Evolutionary conservation across 768 basidiomycete genomes (phyloP), one percentile per base, ranked within the genome.

Genomic region (Crassisporium funariophilum): DNA sequence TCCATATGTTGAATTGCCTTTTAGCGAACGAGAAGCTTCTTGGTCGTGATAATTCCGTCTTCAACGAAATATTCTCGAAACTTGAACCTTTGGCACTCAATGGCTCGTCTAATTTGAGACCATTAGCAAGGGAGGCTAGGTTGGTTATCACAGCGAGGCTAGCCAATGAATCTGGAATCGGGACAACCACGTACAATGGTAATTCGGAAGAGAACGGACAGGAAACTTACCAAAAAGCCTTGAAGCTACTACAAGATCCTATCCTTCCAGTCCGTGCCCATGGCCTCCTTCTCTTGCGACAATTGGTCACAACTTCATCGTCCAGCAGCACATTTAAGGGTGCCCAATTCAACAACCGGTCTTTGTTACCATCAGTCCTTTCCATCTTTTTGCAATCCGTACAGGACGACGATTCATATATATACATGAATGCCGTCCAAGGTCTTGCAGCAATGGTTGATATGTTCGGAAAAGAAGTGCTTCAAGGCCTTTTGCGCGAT

Each of bases 241-340:
- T 98, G 13, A 88, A 85, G 53, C 78, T 95, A 19, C 71, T 98
- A 9, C 89, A 94, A 65, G 95, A 98, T 64, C 87, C 91, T 1
- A 82, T 95, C 25, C 75, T 98, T 8, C 95, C 95, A 16, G 94
- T 98, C 31, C 86, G 95, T 37, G 95, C 91, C 0, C 94, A 98
- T 61, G 95, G 95, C 5, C 73, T 98, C 2, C 72, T 91, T 27
- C 74, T 94, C 17, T 76, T 98, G 16, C 83, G 88, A 38, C 79
- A 91, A 50, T 79, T 98, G 19, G 83, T 94, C 15, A n/a, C n/a
- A n/a, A 71, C 76, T 17, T 67, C 76, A 15, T 49, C 56, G 4
- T 49, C 53, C 16, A 49, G 53, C n/a, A n/a, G n/a, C 2, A n/a
- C 11, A 31, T 11, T 3, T 21, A 44, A 54, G 13, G 60, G 59